Percentiles rank a stretch among this genome's conserved stretches.
Conservation (phyloP, 768 basidiomycete species). For the Mycena alexandri region DNA sequence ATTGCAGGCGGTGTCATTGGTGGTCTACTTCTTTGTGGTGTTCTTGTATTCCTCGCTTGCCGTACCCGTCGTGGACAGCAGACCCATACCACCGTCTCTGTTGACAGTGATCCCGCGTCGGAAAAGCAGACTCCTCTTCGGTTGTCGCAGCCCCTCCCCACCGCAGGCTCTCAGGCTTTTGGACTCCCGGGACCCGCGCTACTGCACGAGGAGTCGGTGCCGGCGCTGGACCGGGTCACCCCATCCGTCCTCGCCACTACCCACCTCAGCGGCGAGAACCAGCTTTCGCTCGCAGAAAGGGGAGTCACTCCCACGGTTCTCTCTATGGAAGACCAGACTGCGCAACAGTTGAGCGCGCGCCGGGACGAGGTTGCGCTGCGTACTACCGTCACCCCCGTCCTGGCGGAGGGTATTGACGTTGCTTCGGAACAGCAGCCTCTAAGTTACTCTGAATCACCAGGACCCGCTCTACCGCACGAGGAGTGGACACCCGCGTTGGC, state of each 20-base stretch:
- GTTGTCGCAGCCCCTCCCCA: slow-evolving; percentile 13
- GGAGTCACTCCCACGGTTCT: slow-evolving; percentile 4
- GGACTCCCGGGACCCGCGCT: slow-evolving; percentile 4
- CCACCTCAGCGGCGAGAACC: slow-evolving; percentile 13
- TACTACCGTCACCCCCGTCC: slow-evolving; percentile 14
- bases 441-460: slow-evolving; percentile 6
- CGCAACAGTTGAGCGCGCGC: slow-evolving; percentile 16
- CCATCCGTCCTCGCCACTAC: slow-evolving; percentile 11
- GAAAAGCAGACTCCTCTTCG: slow-evolving; percentile 25
- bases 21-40: slow-evolving; percentile 19
- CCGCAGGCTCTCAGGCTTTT: slow-evolving; percentile 12
- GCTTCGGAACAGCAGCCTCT: slow-evolving; percentile 18
- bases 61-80: slow-evolving; percentile 17
- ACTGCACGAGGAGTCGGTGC: slow-evolving; percentile 18
- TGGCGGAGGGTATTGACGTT: slow-evolving; percentile 9
- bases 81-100: slow-evolving; percentile 15
- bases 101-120: slow-evolving; percentile 16
- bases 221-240: slow-evolving; percentile 11
- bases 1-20: slow-evolving; percentile 24
- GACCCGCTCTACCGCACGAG: slow-evolving; percentile 17
- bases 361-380: slow-evolving; percentile 13
- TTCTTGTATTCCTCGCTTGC: slow-evolving; percentile 21
- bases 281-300: slow-evolving; percentile 10
- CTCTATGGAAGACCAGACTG: slow-evolving; percentile 10
- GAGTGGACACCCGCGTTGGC: slow-evolving; percentile 17